These are phyloP conservation scores for Fennellomyces sp. DNA, from an alignment of 371 early-diverging fungal species.

Conservation along the genomic window DNA sequence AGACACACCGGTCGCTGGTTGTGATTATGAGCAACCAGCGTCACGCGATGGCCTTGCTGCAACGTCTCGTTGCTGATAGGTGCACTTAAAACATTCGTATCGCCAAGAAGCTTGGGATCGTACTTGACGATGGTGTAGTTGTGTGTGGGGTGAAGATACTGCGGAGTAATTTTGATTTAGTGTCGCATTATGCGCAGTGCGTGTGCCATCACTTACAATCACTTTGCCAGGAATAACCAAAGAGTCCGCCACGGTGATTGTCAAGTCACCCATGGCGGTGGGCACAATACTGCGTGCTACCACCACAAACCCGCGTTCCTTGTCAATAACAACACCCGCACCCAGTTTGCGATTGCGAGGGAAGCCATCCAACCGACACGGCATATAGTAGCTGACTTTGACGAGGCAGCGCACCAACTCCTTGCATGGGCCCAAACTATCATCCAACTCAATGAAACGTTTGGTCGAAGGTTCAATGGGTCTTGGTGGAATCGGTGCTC, in stretches of 20 bases:
- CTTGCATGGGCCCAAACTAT: slow-evolving; percentile 59
- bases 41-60: slow-evolving; percentile 66
- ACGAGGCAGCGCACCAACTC: slow-evolving; percentile 66
- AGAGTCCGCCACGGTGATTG: slow-evolving; percentile 78
- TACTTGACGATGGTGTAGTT: slow-evolving; percentile 78
- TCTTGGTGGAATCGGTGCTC: slow-evolving; percentile 34
- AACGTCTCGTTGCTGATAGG: slow-evolving; percentile 60
- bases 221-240: slow-evolving; percentile 79
- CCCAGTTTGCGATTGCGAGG: slow-evolving; percentile 69
- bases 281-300: slow-evolving; percentile 76
- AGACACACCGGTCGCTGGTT: slow-evolving; percentile 78
- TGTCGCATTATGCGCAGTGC: not conserved
- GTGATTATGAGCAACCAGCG: slow-evolving; percentile 78
- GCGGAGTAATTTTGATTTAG: slow-evolving; percentile 15
- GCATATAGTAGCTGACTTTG: slow-evolving; percentile 68
- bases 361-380: slow-evolving; percentile 69
- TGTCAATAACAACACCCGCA: slow-evolving; percentile 77
- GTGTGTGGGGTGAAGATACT: slow-evolving; percentile 86
- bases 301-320: slow-evolving; percentile 70
- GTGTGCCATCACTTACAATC: slow-evolving; percentile 33
- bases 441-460: slow-evolving; percentile 59
- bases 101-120: slow-evolving; percentile 73
- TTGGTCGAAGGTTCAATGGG: slow-evolving; percentile 60
- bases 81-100: slow-evolving; percentile 72
- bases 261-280: slow-evolving; percentile 72